Evolutionary conservation across 1,284 basidiomycete genomes (phyloP), one percentile per base, ranked within the genome.

Genomic region (Phellinidium pouzarii): DNA sequence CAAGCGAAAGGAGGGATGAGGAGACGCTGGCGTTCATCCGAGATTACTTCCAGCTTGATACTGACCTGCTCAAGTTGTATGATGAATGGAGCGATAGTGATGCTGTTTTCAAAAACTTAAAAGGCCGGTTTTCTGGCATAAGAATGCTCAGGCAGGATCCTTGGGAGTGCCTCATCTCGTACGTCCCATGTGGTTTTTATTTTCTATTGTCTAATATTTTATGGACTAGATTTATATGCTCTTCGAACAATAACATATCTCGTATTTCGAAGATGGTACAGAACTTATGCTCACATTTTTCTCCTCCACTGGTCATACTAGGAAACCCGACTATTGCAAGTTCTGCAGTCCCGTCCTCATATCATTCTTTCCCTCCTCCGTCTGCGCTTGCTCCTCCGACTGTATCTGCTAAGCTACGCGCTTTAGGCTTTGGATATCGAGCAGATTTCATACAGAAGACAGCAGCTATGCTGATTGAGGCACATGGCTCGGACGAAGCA

Each of bases 201-300:
- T 38, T 59, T 48, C 43, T 56, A 53, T 42, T 54, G 48, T 49
- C 31, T 44, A 27, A 46, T 46, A 27, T 22, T 54, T 50, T 8
- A 42, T 2, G 25, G 5, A 23, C 2, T 58, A 95, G 94, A 7
- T 99, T 99, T 71, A 97, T 99, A 59, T 99, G 95, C 64, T 97
- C 94, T 14, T 92, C 94, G 1, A 99, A 98, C 64, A 99, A 99
- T 66, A 95, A 99, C 62, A 99, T 97, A 48, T 70, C 80, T 2
- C 84, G 94, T 1, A 97, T 96, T 63, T 88, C 90, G 3, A 87
- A 87, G 55, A 93, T 97, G 84, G 82, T 96, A 34, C 85, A 86
- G 60, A 71, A 77, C 57, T 75, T 87, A 50, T 91, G 82, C 64
- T 75, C 68, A 38, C 74, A 84, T 27, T 94, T 83, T 63, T 88